Evolutionary conservation across 2,329 filamentous ascomycete genomes (phyloP), one percentile per base, ranked within the genome.

Genomic region (Trichoderma citrinoviride): DNA sequence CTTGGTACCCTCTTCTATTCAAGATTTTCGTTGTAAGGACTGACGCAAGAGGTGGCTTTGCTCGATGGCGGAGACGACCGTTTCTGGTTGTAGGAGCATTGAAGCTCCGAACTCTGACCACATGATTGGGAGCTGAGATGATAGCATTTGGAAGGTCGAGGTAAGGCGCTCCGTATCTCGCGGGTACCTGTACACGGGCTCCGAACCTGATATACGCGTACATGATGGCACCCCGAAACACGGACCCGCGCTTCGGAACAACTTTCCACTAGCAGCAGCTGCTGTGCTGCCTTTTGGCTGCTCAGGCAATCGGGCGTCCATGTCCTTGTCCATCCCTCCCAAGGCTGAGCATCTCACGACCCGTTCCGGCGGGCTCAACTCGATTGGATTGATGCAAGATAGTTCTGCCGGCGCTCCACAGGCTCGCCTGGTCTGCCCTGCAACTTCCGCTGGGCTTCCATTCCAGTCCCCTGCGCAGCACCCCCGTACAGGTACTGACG

Each of bases 1-100:
- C 33, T 12, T 44, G 41, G 15, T 37, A 14, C 33, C 33, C 10
- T 37, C 43, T 25, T 21, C 27, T 33, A 10, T 29, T 27, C 44
- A 41, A 25, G 6, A 10, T 14, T 37, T 8, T 10, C 33, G 3
- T 14, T 37, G 14, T 4, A 14, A 19, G 5, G 23, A 27, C 47
- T 61, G 58, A 61, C 58, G 58, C 58, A 61, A 53, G 47, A 61
- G 37, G 58, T 61, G 58, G 58, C 58, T 53, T 53, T 53, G 58
- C 40, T 37, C 21, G 3, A 37, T 61, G 58, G 58, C 58, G 47
- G 47, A 8, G 15, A n/a, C 44, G 21, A 8, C n/a, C 43, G 23
- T 47, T 7, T 61, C 47, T 44, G 33, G 3, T 14, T 14, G 33
- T 12, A 37, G 33, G 12, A 37, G 33, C 33, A 37, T 37, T 37